These are phyloP conservation scores for Chrysanthemum lavandulifolium DNA, from an alignment of 129 eudicot genomes.

Conservation along the genomic window DNA sequence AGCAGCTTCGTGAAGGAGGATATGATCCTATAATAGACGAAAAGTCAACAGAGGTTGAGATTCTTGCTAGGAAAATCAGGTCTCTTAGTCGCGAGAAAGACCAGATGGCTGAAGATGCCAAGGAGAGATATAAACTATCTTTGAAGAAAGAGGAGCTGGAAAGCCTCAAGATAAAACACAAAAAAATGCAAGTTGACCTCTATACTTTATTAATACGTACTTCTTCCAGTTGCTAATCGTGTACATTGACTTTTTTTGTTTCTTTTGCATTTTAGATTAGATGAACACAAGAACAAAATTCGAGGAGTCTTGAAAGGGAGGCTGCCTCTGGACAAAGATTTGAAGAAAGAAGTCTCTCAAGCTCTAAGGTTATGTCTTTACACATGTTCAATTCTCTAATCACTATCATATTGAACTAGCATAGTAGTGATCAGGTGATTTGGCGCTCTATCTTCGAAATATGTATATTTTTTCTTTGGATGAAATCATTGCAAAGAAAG, in stretches of 20 bases:
- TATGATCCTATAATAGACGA: slow-evolving; percentile 42
- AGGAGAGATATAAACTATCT: slow-evolving; percentile 45
- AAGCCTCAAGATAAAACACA: slow-evolving; percentile 55
- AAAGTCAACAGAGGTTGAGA: slow-evolving; percentile 39
- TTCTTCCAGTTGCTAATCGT: slow-evolving; percentile 5
- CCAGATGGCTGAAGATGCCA: slow-evolving; percentile 45
- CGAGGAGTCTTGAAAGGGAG: slow-evolving; percentile 89
- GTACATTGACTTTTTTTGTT: slow-evolving; percentile 3
- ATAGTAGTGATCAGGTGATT: no score
- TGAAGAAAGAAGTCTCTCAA: slow-evolving; percentile 69
- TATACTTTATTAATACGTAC: neutral
- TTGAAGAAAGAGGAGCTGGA: slow-evolving; percentile 54
- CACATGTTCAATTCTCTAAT: slow-evolving; percentile 1
- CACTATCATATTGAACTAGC: slow-evolving; percentile 1
- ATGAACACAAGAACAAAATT: slow-evolving; percentile 71
- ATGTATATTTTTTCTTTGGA: no score
- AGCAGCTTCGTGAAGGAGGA: slow-evolving; percentile 47
- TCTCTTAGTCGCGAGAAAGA: slow-evolving; percentile 51
- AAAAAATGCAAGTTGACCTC: slow-evolving; percentile 69
- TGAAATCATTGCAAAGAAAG: no score
- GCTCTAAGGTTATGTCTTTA: slow-evolving; percentile 59
- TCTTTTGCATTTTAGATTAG: slow-evolving; percentile 51
- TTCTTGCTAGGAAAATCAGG: slow-evolving; percentile 44
- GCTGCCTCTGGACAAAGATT: slow-evolving; percentile 77
- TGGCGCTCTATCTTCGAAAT: no score